A percentile compares a stretch with the other conserved stretches of the same genome.
phyloP scores from a whole-genome alignment of 108 stramenopile species.

The Pseudonitzschia delicatissima region DNA sequence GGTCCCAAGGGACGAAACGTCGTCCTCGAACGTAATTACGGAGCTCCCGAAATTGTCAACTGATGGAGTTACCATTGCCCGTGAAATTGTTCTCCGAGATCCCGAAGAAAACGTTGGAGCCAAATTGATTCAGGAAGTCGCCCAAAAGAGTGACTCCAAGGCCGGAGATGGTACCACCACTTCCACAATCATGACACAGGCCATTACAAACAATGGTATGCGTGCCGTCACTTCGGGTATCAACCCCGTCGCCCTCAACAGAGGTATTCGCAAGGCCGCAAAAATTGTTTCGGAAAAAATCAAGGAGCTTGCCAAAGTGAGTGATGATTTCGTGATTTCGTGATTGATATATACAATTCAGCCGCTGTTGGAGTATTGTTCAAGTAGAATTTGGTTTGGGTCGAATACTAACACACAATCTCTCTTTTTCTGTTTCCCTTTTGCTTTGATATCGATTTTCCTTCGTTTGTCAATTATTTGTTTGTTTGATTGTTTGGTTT shows the following conservation, averaged over 20 bases:
- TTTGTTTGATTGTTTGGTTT: not conserved
- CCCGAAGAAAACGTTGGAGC: slow-evolving; percentile 94
- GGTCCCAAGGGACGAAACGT: slow-evolving; percentile 98
- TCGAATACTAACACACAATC: not conserved
- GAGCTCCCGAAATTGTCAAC: slow-evolving; percentile 96
- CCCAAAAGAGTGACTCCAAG: slow-evolving; percentile 91
- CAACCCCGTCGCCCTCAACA: slow-evolving; percentile 92
- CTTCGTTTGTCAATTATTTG: slow-evolving; percentile 15
- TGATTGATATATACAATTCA: too few relatives aligned
- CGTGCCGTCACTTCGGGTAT: slow-evolving; percentile 87
- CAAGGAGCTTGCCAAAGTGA: slow-evolving; percentile 75
- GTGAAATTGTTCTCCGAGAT: slow-evolving; percentile 82
- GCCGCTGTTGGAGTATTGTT: too few relatives aligned
- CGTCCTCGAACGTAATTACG: slow-evolving; percentile 93
- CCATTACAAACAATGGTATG: slow-evolving; percentile 95
- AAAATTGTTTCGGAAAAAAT: slow-evolving; percentile 70
- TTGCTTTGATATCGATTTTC: too few relatives aligned
- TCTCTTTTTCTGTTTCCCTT: not conserved
- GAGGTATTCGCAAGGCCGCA: slow-evolving; percentile 87
- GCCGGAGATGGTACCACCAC: slow-evolving; percentile 99
- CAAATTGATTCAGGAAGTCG: slow-evolving; percentile 91
- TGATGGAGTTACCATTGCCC: slow-evolving; percentile 96
- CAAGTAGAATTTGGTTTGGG: too few relatives aligned
- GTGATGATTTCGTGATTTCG: too few relatives aligned
- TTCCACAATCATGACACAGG: slow-evolving; percentile 95